Evolutionary conservation across 2,329 filamentous ascomycete genomes (phyloP), one percentile per base, ranked within the genome.

Genomic region (Talaromyces atroroseus): DNA sequence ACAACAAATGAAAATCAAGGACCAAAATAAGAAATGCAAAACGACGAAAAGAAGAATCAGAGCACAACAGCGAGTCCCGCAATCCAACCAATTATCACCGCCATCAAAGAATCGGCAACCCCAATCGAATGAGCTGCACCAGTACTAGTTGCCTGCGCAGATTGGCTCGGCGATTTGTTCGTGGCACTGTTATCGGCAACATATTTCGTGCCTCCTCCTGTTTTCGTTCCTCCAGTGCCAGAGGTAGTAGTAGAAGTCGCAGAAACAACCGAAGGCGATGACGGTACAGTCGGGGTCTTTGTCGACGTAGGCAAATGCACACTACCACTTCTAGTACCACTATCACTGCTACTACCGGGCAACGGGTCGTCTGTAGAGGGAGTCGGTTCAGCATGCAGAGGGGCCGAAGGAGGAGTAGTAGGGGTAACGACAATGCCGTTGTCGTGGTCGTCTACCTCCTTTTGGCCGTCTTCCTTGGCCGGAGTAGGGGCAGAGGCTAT

Each of bases 31-130:
- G 32, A 36, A 36, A 36, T 14, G 5, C 32, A 36, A 14, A 16
- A 34, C 16, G 32, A 38, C 1, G 11, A 38, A 16, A 21, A 42
- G 16, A 14, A 10, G 21, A 29, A 10, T 46, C 40, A 52, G 12
- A 46, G 26, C 38, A 45, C 11, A 18, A 23, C 10, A 21, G 36
- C 29, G 36, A 52, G 26, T 8, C 34, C 36, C 20, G 26, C 20
- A 52, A 57, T 32, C 49, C 54, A 52, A 10, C 55, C 49, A 40
- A 53, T 10, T 24, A 46, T 18, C n/a, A 57, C 11, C 3, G 42
- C 40, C 23, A 34, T 18, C 12, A 52, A 29, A 7, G 36, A 29
- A 14, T 21, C 21, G 16, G 12, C 23, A 44, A 44, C 38, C 10
- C 42, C 18, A 42, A 47, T 47, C 24, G 46, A 21, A 4, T 24